Conservation (phyloP, 441 rosid species). For the Gossypium trilobum region DNA sequence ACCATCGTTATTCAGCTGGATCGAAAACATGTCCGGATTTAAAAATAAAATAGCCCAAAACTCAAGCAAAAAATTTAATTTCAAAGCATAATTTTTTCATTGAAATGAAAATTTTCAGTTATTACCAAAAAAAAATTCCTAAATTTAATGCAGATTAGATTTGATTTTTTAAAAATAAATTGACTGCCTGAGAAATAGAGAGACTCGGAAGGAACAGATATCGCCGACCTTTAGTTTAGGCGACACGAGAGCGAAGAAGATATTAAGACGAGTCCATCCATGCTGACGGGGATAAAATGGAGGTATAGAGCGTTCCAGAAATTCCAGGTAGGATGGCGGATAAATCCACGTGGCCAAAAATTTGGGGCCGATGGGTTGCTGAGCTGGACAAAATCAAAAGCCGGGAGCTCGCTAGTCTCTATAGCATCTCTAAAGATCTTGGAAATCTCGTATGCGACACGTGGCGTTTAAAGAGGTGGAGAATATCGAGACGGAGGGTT, state of each 20-base stretch:
- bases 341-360: conserved; percentile 17
- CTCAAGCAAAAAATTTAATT: background rate
- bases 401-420: conserved; percentile 17
- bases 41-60: background rate
- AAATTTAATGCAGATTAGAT: background rate
- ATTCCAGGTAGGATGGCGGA: conserved; percentile 22
- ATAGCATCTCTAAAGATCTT: conserved; percentile 18
- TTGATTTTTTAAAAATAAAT: background rate
- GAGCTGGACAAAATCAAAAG: conserved; percentile 44
- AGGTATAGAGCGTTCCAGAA: conserved; percentile 12
- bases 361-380: conserved; percentile 12
- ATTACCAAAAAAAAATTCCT: background rate
- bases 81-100: background rate
- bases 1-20: conserved; percentile 23
- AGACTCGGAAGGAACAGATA: background rate
- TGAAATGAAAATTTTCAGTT: background rate
- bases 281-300: conserved; percentile 31
- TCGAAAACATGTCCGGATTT: background rate
- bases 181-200: conserved; percentile 18
- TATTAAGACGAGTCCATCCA: conserved; percentile 4
- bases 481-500: background rate
- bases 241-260: conserved; percentile 12
- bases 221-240: conserved; percentile 1
- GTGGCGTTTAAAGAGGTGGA: conserved; percentile 12
- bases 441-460: conserved; percentile 19